Percentiles rank a stretch among this genome's conserved stretches.
Conservation (phyloP, 352 stramenopile genomes). For the Peronospora destructor region DNA sequence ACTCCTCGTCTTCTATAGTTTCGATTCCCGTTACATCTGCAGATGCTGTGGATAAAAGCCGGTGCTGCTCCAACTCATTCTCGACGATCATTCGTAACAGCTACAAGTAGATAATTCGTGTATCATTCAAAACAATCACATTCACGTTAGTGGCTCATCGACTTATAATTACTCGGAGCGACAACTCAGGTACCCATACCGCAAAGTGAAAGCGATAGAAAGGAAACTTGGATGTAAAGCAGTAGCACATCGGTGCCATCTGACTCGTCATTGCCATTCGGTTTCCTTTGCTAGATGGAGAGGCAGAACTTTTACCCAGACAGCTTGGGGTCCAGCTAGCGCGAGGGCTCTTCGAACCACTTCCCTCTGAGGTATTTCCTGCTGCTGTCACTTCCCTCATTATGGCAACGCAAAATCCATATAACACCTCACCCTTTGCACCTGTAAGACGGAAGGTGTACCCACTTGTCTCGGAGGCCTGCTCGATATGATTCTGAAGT, state of each 20-base stretch:
- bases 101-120: slow-evolving; percentile 15
- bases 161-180: background rate
- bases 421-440: slow-evolving; percentile 75
- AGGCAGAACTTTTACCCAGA: slow-evolving; percentile 6
- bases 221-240: slow-evolving; percentile 83
- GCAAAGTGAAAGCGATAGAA: slow-evolving; percentile 83
- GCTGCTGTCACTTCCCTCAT: slow-evolving; percentile 39
- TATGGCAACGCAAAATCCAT: slow-evolving; percentile 70
- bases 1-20: slow-evolving; percentile 31
- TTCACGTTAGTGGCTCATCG: too few relatives aligned
- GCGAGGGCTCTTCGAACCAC: slow-evolving; percentile 14
- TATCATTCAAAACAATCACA: background rate
- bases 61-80: slow-evolving; percentile 45
- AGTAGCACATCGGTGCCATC: slow-evolving; percentile 72
- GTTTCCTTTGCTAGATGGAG: slow-evolving; percentile 12
- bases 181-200: slow-evolving; percentile 23
- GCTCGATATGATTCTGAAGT: slow-evolving; percentile 60
- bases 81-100: slow-evolving; percentile 64
- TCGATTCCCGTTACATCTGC: slow-evolving; percentile 1
- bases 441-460: slow-evolving; percentile 83
- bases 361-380: slow-evolving; percentile 4
- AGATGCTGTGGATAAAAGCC: background rate
- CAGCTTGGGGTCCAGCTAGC: slow-evolving; percentile 6
- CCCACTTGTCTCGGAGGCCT: slow-evolving; percentile 46
- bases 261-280: slow-evolving; percentile 13